These are phyloP conservation scores for Phytophthora sansomeana DNA, from an alignment of 352 stramenopile species.

Conservation along the genomic window DNA sequence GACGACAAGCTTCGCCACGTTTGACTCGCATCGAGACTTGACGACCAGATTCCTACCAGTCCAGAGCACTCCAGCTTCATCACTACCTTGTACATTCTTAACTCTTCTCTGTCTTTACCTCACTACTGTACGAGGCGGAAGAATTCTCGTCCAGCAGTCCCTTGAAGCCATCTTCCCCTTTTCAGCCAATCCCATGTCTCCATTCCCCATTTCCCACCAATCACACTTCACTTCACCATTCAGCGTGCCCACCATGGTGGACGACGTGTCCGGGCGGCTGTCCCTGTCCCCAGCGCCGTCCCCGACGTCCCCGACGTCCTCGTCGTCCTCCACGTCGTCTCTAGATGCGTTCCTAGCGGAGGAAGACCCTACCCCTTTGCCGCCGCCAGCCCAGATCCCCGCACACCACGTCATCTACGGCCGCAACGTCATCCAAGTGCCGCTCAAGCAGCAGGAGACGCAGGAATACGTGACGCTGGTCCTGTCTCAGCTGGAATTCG, in stretches of 20 bases:
- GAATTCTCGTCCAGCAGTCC: neutral
- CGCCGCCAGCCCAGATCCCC: slow-evolving; percentile 35
- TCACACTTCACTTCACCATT: neutral
- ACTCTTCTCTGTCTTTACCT: too few relatives aligned
- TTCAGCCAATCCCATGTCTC: slow-evolving; percentile 2
- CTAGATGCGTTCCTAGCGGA: slow-evolving; percentile 40
- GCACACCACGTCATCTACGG: slow-evolving; percentile 63
- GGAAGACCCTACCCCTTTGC: slow-evolving; percentile 24
- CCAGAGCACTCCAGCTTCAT: neutral
- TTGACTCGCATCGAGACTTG: neutral
- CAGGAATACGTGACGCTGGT: slow-evolving; percentile 76
- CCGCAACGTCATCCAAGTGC: slow-evolving; percentile 81
- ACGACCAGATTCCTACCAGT: neutral
- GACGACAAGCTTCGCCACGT: neutral
- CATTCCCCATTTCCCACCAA: slow-evolving; percentile 8
- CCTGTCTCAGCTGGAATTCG: slow-evolving; percentile 81
- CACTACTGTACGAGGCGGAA: too few relatives aligned
- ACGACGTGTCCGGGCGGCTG: slow-evolving; percentile 17
- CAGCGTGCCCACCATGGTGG: slow-evolving; percentile 5
- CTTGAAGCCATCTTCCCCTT: neutral
- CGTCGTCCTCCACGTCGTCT: slow-evolving; percentile 39
- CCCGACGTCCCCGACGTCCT: slow-evolving; percentile 32
- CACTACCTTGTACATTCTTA: neutral
- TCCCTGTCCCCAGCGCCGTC: slow-evolving; percentile 26
- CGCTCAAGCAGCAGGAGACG: slow-evolving; percentile 50